Conservation (phyloP, 139 green algal species). For the Chlorella ohadii region DNA sequence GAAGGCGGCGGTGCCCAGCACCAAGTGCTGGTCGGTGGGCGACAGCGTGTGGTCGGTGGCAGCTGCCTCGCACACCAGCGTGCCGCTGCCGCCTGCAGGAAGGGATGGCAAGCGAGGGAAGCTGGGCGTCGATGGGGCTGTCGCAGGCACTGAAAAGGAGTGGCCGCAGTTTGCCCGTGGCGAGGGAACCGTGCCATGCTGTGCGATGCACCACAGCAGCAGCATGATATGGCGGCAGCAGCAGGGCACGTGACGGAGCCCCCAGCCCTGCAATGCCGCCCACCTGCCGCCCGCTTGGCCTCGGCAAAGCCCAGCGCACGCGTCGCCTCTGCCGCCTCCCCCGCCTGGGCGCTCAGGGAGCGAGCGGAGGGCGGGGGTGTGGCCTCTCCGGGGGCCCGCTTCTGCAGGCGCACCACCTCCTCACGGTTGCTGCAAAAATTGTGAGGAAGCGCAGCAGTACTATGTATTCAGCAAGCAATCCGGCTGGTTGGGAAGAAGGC, state of each 20-base stretch:
- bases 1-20: conserved; percentile 23
- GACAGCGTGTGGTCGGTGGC: conserved; percentile 17
- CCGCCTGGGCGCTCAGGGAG: background rate
- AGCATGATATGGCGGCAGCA: background rate
- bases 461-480: background rate
- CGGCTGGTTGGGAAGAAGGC: too few species aligned
- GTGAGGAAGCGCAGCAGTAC: background rate
- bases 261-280: background rate
- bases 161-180: too few species aligned
- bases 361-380: background rate
- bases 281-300: conserved; percentile 21
- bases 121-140: too few species aligned
- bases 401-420: conserved; percentile 17
- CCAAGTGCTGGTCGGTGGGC: conserved; percentile 25
- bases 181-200: too few species aligned
- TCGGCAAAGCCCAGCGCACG: conserved; percentile 20
- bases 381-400: background rate
- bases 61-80: conserved; percentile 5
- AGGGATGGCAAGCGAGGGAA: too few species aligned
- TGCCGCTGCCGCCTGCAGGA: background rate
- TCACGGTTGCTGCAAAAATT: background rate
- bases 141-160: too few species aligned
- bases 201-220: background rate
- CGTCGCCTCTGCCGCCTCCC: background rate
- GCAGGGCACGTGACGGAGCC: background rate